Percentiles rank a stretch among this genome's conserved stretches.
phyloP scores from a whole-genome alignment of 768 basidiomycete species.

The Obba rivulosa region DNA sequence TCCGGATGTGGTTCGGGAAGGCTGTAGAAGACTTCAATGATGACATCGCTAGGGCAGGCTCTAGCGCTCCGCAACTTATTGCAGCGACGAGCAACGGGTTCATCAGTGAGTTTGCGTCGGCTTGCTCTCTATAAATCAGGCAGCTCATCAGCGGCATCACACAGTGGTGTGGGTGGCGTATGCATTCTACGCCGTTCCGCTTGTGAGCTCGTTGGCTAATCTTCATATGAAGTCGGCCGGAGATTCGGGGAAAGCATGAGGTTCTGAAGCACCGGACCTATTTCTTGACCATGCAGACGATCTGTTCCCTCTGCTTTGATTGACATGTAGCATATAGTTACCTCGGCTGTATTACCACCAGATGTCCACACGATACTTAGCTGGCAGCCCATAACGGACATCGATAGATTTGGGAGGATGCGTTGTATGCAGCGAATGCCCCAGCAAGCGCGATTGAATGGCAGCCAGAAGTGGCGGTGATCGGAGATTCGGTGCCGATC shows the following conservation, averaged over 20 bases:
- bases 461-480: no score
- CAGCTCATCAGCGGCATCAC: neutral
- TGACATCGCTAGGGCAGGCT: constrained; percentile 47
- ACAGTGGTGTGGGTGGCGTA: constrained; percentile 79
- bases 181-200: constrained; percentile 65
- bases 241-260: constrained; percentile 26
- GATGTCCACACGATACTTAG: no score
- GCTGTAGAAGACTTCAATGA: constrained; percentile 73
- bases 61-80: constrained; percentile 50
- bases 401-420: no score
- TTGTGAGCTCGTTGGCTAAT: constrained; percentile 64
- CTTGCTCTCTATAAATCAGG: neutral
- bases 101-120: constrained; percentile 49
- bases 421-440: no score
- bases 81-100: constrained; percentile 69
- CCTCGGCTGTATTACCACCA: no score
- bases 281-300: no score
- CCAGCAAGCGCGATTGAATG: no score
- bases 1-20: constrained; percentile 80
- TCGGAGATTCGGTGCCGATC: no score
- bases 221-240: constrained; percentile 41
- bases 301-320: no score
- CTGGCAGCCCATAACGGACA: no score
- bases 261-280: no score
- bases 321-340: no score